These are phyloP conservation scores for Botrytis hyacinthi DNA, from an alignment of 2,329 filamentous ascomycete genomes.

Conservation along the genomic window DNA sequence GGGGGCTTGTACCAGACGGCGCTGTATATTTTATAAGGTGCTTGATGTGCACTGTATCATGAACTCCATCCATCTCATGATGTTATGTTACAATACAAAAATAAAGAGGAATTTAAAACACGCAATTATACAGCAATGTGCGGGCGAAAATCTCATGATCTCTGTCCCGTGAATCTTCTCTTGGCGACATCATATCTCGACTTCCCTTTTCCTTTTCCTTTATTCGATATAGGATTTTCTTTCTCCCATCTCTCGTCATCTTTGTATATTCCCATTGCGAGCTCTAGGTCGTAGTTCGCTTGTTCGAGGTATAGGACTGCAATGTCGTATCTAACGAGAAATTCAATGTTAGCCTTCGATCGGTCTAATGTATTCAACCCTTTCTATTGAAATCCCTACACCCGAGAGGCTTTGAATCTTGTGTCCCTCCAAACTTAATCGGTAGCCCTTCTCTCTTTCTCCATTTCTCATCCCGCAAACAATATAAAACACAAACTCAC, in stretches of 20 bases:
- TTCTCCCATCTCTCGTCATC: constrained; percentile 76
- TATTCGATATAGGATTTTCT: constrained; percentile 57
- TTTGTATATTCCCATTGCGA: constrained; percentile 61
- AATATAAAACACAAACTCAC: constrained; percentile 49
- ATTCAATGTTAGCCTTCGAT: constrained; percentile 35
- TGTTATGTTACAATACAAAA: background rate
- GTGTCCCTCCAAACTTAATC: background rate
- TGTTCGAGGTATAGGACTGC: constrained; percentile 74
- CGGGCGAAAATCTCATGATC: constrained; percentile 19
- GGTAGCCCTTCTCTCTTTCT: background rate
- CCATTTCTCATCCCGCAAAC: background rate
- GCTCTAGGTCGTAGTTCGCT: constrained; percentile 62
- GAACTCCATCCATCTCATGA: constrained; percentile 3
- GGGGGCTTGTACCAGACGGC: constrained; percentile 54
- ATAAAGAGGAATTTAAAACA: background rate
- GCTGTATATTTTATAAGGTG: constrained; percentile 60
- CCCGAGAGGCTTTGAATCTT: background rate
- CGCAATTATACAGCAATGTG: background rate
- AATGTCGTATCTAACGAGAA: constrained; percentile 57
- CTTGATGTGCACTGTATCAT: background rate
- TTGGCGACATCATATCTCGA: constrained; percentile 38
- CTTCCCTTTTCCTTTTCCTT: constrained; percentile 45
- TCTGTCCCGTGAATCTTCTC: constrained; percentile 37
- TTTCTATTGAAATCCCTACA: background rate
- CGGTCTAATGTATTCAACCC: background rate